Conservation (phyloP, 2,329 filamentous ascomycete genomes). For the Colletotrichum neosansevieriae region DNA sequence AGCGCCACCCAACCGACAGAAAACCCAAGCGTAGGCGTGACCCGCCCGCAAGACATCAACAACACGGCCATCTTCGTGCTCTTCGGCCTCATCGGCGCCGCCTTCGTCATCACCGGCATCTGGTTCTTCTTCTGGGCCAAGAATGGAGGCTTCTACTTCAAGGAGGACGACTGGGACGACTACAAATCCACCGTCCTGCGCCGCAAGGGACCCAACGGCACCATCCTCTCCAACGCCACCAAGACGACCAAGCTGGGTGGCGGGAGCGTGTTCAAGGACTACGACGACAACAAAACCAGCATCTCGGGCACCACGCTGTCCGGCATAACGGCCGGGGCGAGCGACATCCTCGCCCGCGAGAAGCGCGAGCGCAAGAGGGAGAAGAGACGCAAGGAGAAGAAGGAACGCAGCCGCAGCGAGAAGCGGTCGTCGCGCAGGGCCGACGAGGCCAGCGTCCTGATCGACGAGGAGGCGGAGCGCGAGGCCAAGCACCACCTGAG, state of each 20-base stretch:
- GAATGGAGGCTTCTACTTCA: slow-evolving; percentile 93
- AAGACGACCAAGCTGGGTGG: slow-evolving; percentile 87
- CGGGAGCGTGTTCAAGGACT: slow-evolving; percentile 84
- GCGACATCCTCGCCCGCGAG: slow-evolving; percentile 67
- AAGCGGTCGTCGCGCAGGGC: slow-evolving; percentile 43
- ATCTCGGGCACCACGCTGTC: slow-evolving; percentile 62
- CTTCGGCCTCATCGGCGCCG: slow-evolving; percentile 85
- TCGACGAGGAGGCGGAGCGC: slow-evolving; percentile 74
- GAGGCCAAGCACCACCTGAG: slow-evolving; percentile 77
- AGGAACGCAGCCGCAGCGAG: slow-evolving; percentile 49
- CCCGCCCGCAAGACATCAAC: slow-evolving; percentile 69
- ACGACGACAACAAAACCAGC: slow-evolving; percentile 63
- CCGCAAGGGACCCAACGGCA: slow-evolving; percentile 89
- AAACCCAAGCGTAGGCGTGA: slow-evolving; percentile 61
- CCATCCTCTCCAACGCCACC: slow-evolving; percentile 84
- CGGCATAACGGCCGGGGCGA: slow-evolving; percentile 69
- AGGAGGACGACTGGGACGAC: slow-evolving; percentile 92
- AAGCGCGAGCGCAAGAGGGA: slow-evolving; percentile 66
- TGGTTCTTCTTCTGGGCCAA: slow-evolving; percentile 99
- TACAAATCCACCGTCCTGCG: slow-evolving; percentile 96
- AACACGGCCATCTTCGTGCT: slow-evolving; percentile 83
- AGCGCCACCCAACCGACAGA: slow-evolving; percentile 45
- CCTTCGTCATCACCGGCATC: slow-evolving; percentile 79
- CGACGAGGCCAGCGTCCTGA: slow-evolving; percentile 63
- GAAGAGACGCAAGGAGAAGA: slow-evolving; percentile 57